Evolutionary conservation across 805 yeast genomes (phyloP), one percentile per base, ranked within the genome.

Genomic region (Lachancea meyersii): DNA sequence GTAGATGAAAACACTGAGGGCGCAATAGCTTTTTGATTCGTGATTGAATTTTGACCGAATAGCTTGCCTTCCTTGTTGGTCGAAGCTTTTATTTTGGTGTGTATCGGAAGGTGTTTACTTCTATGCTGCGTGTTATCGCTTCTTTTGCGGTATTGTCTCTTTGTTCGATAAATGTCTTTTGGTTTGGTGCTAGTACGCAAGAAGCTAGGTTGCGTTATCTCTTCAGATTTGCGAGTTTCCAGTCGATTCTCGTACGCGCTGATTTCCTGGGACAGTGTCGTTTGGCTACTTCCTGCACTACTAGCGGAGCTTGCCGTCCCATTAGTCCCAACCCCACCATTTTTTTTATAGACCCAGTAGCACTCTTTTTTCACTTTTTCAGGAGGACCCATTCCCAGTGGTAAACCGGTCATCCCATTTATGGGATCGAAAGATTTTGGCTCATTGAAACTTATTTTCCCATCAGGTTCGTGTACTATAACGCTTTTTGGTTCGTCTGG

Each of bases 361-460:
- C 78, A 67, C 35, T 77, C 83, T 48, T 72, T 76, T 53, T 73
- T 76, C 28, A 76, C 65, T 53, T 76, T 80, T 3, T 69, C 61
- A 14, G 77, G 75, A 7, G 96, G 96, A 5, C 72, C 70, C n/a
- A 76, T 70, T 49, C 78, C 86, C 41, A 87, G 62, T 3, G 93
- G 82, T 31, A 78, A 69, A 2, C 96, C 96, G 0, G 91, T 81
- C 30, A 77, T 77, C 9, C 74, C 71, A 32, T 85, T 79, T 9
- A 65, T 59, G 0, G 82, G 78, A 28, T 69, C 73, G 1, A 77
- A 73, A 26, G 71, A 58, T 14, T 69, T 70, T 2, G 89, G 88
- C 52, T 86, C 93, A 17, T 67, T 58, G 23, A 59, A 61, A 18
- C 41, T 44, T 26, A 51, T 42, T 5, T 48, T 44, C 20, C 61